Evolutionary conservation across 2,329 filamentous ascomycete genomes (phyloP).

Genomic region (Hymenoscyphus fraxineus): DNA sequence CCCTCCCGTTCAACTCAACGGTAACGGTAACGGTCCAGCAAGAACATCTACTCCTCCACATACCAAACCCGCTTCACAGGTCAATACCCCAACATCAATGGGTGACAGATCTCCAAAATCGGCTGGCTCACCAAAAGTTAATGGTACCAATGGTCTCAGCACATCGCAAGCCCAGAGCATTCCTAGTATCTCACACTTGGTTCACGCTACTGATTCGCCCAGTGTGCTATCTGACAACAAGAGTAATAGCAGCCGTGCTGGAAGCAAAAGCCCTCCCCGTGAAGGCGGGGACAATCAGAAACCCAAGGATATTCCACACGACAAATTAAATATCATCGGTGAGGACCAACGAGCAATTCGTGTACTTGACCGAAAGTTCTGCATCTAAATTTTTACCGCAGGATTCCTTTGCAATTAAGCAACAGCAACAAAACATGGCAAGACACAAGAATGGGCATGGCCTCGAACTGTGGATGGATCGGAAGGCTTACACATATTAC

Average conservation of each 20-base stretch:
- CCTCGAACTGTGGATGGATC: not conserved
- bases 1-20: constrained; percentile 19
- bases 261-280: constrained; percentile 25
- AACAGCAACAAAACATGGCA: not conserved
- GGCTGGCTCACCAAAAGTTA: constrained; percentile 18
- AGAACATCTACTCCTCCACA: constrained; percentile 28
- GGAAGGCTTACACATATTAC: not conserved
- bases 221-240: constrained; percentile 31
- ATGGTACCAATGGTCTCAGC: constrained; percentile 13
- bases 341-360: constrained; percentile 64
- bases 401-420: constrained; percentile 11
- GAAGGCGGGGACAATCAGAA: constrained; percentile 28
- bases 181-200: constrained; percentile 32
- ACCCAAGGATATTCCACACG: constrained; percentile 52
- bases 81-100: constrained; percentile 22
- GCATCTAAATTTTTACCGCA: constrained; percentile 25
- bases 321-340: constrained; percentile 48
- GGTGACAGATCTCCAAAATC: constrained; percentile 21
- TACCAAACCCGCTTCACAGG: constrained; percentile 18
- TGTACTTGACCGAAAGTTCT: constrained; percentile 60
- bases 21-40: constrained; percentile 1
- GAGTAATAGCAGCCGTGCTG: constrained; percentile 30
- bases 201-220: constrained; percentile 31
- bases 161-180: constrained; percentile 31
- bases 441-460: not conserved